phyloP scores from a whole-genome alignment of 2,329 filamentous ascomycete species.

The Aspergillus phoenicis region DNA sequence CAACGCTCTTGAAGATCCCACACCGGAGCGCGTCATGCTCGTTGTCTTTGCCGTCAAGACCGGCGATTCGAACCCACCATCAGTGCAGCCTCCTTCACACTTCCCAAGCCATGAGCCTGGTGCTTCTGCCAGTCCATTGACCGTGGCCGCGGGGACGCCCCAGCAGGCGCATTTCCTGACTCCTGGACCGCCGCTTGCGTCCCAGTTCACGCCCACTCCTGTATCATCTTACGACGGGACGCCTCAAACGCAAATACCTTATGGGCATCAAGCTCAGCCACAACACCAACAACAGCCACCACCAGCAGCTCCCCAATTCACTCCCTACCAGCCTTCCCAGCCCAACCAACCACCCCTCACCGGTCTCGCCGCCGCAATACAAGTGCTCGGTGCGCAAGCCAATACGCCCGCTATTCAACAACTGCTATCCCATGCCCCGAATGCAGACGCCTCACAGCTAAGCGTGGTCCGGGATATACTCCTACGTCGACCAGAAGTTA shows the following conservation, averaged over 20 bases:
- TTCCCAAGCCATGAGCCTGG: slow-evolving; percentile 38
- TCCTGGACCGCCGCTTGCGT: slow-evolving; percentile 19
- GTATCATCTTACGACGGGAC: slow-evolving; percentile 22
- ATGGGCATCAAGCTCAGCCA: slow-evolving; percentile 22
- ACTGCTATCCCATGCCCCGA: slow-evolving; percentile 67
- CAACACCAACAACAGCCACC: slow-evolving; percentile 20
- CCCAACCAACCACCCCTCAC: slow-evolving; percentile 25
- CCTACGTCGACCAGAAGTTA: slow-evolving; percentile 64
- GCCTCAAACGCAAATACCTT: slow-evolving; percentile 20
- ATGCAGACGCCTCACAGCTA: slow-evolving; percentile 73
- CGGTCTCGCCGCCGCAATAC: slow-evolving; percentile 61
- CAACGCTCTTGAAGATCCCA: slow-evolving; percentile 72
- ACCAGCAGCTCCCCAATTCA: slow-evolving; percentile 29
- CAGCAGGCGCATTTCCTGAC: slow-evolving; percentile 32
- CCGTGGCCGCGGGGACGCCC: slow-evolving; percentile 31
- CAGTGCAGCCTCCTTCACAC: slow-evolving; percentile 46
- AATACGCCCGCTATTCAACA: slow-evolving; percentile 68
- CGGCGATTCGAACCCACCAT: slow-evolving; percentile 45
- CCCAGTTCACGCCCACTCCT: slow-evolving; percentile 29
- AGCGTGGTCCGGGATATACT: slow-evolving; percentile 71
- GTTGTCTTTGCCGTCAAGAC: slow-evolving; percentile 83
- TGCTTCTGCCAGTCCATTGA: slow-evolving; percentile 37
- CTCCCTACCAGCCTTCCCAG: slow-evolving; percentile 23
- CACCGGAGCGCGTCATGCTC: slow-evolving; percentile 75
- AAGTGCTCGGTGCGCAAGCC: slow-evolving; percentile 66